A percentile compares a stretch with the other conserved stretches of the same genome.
phyloP scores from a whole-genome alignment of 129 eudicot genomes.

The Flaveria ramosissima region DNA sequence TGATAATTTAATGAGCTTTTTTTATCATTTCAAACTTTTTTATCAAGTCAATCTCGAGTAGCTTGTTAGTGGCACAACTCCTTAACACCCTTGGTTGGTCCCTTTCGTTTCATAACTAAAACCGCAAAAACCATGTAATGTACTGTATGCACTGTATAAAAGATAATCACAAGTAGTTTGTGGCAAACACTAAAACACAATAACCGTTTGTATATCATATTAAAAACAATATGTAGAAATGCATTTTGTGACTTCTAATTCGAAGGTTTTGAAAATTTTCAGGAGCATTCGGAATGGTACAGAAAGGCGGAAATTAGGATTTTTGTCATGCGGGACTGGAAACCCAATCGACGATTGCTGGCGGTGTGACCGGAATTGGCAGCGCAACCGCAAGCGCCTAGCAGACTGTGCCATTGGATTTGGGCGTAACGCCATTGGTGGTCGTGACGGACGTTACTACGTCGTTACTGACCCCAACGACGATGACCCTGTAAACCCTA shows the following conservation, averaged over 20 bases:
- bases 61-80: too few species aligned
- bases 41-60: too few species aligned
- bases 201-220: too few species aligned
- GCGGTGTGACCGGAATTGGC: conserved; percentile 1
- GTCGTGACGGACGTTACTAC: neutral
- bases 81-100: too few species aligned
- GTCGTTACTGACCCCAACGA: neutral
- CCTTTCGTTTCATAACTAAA: too few species aligned
- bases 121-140: too few species aligned
- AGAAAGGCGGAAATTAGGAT: neutral
- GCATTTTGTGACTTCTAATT: neutral
- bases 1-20: too few species aligned
- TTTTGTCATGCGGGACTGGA: conserved; percentile 3
- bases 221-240: too few species aligned
- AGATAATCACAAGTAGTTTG: too few species aligned
- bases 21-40: too few species aligned
- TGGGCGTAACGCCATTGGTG: conserved; percentile 1
- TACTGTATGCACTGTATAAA: too few species aligned
- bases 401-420: conserved; percentile 10
- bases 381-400: conserved; percentile 4
- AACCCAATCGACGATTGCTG: conserved; percentile 11
- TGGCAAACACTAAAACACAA: too few species aligned
- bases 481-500: neutral
- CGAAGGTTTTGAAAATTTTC: neutral
- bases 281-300: conserved; percentile 7